These are phyloP conservation scores for Melaleuca quinquenervia DNA, from an alignment of 345 rosid genomes.

Conservation along the genomic window DNA sequence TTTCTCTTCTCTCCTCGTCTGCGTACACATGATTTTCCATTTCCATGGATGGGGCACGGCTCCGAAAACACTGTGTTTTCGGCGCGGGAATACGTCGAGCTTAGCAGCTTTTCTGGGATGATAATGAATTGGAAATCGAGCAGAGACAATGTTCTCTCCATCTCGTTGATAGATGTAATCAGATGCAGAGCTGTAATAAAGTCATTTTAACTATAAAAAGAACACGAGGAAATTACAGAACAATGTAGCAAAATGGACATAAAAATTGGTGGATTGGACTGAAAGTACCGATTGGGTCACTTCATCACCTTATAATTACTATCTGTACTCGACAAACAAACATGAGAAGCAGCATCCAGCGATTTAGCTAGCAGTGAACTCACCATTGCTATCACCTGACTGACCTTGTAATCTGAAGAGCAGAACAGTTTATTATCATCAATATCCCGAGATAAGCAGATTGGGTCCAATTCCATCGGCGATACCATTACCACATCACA, in stretches of 20 bases:
- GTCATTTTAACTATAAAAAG: not conserved
- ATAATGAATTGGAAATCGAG: not conserved
- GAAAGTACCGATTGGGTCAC: not conserved
- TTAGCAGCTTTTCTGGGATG: not conserved
- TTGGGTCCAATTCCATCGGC: not conserved
- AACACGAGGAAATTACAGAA: not conserved
- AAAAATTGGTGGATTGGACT: not conserved
- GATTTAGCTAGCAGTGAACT: not conserved
- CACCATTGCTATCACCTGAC: not conserved
- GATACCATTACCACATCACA: not conserved
- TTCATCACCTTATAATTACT: not conserved
- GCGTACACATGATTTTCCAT: not conserved
- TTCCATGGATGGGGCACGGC: not conserved
- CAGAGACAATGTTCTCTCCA: not conserved
- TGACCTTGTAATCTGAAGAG: not conserved
- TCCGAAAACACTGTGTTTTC: not conserved
- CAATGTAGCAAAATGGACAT: not conserved
- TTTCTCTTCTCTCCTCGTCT: not conserved
- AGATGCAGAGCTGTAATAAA: not conserved
- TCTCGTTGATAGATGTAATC: not conserved
- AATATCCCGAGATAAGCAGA: not conserved
- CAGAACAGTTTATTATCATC: not conserved
- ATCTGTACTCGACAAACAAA: not conserved
- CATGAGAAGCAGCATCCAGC: not conserved
- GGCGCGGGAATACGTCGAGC: not conserved